Evolutionary conservation across 202 grass and related monocot genomes (phyloP).

Genomic region (Panicum virgatum): DNA sequence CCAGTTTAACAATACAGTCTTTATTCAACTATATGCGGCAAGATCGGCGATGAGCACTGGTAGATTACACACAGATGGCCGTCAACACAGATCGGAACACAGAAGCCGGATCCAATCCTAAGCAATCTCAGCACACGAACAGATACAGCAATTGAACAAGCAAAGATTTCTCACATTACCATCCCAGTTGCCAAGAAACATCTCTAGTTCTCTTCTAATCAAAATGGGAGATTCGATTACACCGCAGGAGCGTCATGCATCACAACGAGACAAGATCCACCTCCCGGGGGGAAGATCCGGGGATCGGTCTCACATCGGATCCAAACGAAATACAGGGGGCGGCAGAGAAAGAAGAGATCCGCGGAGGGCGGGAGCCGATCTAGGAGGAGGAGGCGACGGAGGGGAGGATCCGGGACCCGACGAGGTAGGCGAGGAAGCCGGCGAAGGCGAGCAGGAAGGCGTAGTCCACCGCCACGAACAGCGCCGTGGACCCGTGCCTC

Average conservation of each 20-base stretch:
- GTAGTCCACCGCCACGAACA: slow-evolving; percentile 87
- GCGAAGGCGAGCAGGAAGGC: slow-evolving; percentile 82
- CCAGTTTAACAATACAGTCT: too few species aligned
- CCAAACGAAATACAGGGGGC: not conserved
- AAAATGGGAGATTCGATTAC: not conserved
- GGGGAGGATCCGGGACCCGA: slow-evolving; percentile 58
- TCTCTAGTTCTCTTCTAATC: not conserved
- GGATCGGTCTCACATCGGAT: not conserved
- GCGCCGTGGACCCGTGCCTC: slow-evolving; percentile 67
- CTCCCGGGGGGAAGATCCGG: not conserved
- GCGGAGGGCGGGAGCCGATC: not conserved
- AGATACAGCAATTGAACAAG: not conserved
- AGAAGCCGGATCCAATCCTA: not conserved
- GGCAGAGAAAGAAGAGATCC: not conserved
- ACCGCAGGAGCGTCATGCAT: not conserved
- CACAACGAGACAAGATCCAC: not conserved
- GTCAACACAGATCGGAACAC: not conserved
- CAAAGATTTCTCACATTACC: not conserved
- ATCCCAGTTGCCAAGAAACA: not conserved
- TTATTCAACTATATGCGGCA: too few species aligned
- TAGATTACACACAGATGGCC: not conserved
- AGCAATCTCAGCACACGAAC: not conserved
- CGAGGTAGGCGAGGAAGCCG: slow-evolving; percentile 76
- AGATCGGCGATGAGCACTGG: too few species aligned
- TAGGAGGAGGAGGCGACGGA: slow-evolving; percentile 23